Evolutionary conservation across 2,329 filamentous ascomycete species (phyloP).

Genomic region (Ophiostoma novo-ulmi): DNA sequence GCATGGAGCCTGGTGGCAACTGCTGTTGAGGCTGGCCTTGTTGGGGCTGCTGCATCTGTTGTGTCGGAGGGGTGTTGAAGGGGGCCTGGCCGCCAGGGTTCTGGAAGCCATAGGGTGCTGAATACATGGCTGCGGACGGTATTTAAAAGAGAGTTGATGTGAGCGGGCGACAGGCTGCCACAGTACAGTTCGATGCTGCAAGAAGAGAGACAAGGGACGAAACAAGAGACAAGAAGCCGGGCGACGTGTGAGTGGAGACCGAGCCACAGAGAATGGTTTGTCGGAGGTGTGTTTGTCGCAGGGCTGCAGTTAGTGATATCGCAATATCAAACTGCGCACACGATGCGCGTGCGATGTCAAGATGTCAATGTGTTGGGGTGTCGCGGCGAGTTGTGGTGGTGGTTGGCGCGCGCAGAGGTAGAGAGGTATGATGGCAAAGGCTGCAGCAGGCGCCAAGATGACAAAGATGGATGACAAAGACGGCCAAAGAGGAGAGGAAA

Average conservation of each 20-base stretch:
- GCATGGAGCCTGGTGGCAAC: slow-evolving; percentile 42
- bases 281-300: background rate
- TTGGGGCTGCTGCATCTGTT: slow-evolving; percentile 35
- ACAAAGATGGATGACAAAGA: background rate
- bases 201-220: background rate
- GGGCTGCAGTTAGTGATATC: slow-evolving; percentile 4
- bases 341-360: background rate
- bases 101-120: slow-evolving; percentile 51
- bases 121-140: slow-evolving; percentile 45
- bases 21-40: slow-evolving; percentile 32
- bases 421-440: background rate
- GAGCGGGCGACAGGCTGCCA: background rate
- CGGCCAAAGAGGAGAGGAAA: background rate
- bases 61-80: slow-evolving; percentile 48
- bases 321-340: background rate
- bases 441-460: background rate
- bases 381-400: too few species aligned
- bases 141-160: background rate
- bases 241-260: background rate
- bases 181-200: background rate
- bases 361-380: background rate
- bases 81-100: slow-evolving; percentile 47
- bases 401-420: background rate
- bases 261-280: background rate
- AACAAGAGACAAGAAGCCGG: background rate